Conservation (phyloP, 2,329 filamentous ascomycete genomes). For the Trichoderma arundinaceum region DNA sequence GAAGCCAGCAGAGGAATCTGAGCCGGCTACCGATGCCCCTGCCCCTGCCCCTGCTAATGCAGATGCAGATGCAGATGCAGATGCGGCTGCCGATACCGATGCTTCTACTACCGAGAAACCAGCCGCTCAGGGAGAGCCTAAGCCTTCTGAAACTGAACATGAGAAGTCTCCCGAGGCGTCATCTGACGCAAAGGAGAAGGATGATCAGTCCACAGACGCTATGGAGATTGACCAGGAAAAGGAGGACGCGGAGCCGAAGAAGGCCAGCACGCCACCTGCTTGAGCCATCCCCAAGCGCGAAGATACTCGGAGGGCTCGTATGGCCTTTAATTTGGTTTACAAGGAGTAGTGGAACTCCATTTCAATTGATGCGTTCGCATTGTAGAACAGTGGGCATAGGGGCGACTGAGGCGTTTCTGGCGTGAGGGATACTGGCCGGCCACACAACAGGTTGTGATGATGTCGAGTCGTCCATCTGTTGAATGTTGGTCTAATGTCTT, state of each 20-base stretch:
- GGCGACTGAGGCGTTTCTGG: conserved; percentile 27
- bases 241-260: conserved; percentile 37
- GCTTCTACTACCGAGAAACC: background rate
- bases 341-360: background rate
- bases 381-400: conserved; percentile 22
- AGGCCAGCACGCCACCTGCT: conserved; percentile 28
- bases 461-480: background rate
- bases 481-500: background rate
- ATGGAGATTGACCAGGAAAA: conserved; percentile 46
- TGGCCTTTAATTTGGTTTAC: background rate
- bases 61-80: background rate
- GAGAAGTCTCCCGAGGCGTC: conserved; percentile 37
- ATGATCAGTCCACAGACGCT: conserved; percentile 36
- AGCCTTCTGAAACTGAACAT: conserved; percentile 31
- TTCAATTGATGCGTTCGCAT: conserved; percentile 11
- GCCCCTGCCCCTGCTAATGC: background rate
- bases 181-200: conserved; percentile 32
- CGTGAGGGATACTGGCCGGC: conserved; percentile 16
- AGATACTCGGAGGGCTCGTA: too few species aligned
- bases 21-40: conserved; percentile 27
- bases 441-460: background rate
- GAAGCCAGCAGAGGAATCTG: conserved; percentile 36
- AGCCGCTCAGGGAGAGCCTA: conserved; percentile 27
- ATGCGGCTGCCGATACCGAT: too few species aligned
- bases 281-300: background rate